Evolutionary conservation across 192 early-diverging fungal genomes (phyloP), one percentile per base, ranked within the genome.

Genomic region (Ambispora gerdemannii): DNA sequence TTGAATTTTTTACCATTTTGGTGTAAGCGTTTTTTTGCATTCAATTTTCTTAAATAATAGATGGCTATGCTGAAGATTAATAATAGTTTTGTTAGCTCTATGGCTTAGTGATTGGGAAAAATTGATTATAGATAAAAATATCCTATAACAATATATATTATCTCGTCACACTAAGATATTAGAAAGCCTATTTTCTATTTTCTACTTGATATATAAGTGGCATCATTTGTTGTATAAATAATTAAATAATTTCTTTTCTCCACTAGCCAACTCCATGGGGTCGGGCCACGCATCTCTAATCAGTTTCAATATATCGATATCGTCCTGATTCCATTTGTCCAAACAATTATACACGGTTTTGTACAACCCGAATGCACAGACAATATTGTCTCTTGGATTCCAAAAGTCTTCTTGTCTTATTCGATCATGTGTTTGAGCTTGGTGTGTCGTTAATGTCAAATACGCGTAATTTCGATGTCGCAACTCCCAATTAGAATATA

Each of bases 311-410:
- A 56, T 20, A 56, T 20, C 53, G 20, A 56, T 56, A 56, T 56
- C 53, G 7, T 56, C 53, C 6, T 56, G 4, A 56, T 20, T 56
- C 53, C 19, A 56, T 56, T 56, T 56, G 20, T 56, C 6, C 53
- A 56, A 20, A 56, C 53, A 56, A 56, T 56, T 6, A 56, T 56
- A 56, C 20, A 56, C 53, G 20, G 53, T 13, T 27, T 56, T 56
- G 20, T 56, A 6, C 20, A 56, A 56, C 53, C 53, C 53, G 20
- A 56, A 20, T 56, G 53, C 53, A 56, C 7, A 56, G 27, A 56
- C 20, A 56, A 20, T 56, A 56, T 56, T 56, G 53, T 56, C 20
- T 27, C 53, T 20, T 20, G 20, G 7, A 43, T 43, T 6, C 15
- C 15, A 10, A 6, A 43, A 43, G 38, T 43, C 15, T 6, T 43